Evolutionary conservation across 2,329 filamentous ascomycete species (phyloP).

Genomic region (Camillea tinctor): DNA sequence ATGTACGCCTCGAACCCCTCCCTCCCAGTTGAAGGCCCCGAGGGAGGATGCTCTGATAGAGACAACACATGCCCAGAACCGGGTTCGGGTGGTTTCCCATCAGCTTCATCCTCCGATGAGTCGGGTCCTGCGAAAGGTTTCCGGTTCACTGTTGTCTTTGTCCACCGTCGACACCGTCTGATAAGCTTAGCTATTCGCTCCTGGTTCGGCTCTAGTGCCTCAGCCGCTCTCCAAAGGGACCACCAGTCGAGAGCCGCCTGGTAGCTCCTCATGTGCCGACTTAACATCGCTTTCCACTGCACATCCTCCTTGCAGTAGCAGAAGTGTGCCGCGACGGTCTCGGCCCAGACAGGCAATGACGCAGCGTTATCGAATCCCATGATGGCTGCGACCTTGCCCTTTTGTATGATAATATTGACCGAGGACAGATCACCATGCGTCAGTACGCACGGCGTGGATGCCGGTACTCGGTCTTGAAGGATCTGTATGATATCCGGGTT

Average conservation of each 20-base stretch:
- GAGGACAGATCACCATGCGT: conserved; percentile 31
- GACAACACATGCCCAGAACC: neutral
- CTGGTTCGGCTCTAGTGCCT: conserved; percentile 4
- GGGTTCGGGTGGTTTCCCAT: neutral
- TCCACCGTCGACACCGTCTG: conserved; percentile 23
- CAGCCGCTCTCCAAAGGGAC: conserved; percentile 22
- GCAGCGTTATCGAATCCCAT: conserved; percentile 26
- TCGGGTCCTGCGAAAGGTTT: conserved; percentile 7
- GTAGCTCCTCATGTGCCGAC: conserved; percentile 15
- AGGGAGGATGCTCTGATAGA: neutral
- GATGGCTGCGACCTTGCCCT: conserved; percentile 19
- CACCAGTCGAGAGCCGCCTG: conserved; percentile 26
- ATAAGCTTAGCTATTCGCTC: conserved; percentile 13
- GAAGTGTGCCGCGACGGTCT: conserved; percentile 24
- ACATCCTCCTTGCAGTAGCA: conserved; percentile 27
- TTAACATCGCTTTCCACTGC: conserved; percentile 28
- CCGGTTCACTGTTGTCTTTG: conserved; percentile 13
- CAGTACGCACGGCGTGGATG: conserved; percentile 22
- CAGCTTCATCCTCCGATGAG: conserved; percentile 2
- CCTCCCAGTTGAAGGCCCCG: neutral
- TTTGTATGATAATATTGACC: conserved; percentile 21
- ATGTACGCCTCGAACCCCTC: neutral
- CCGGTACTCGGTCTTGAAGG: conserved; percentile 23
- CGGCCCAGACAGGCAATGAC: conserved; percentile 27
- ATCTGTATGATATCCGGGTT: conserved; percentile 11